These are phyloP conservation scores for Exophiala alcalophila DNA, from an alignment of 2,329 filamentous ascomycete species.

Conservation along the genomic window DNA sequence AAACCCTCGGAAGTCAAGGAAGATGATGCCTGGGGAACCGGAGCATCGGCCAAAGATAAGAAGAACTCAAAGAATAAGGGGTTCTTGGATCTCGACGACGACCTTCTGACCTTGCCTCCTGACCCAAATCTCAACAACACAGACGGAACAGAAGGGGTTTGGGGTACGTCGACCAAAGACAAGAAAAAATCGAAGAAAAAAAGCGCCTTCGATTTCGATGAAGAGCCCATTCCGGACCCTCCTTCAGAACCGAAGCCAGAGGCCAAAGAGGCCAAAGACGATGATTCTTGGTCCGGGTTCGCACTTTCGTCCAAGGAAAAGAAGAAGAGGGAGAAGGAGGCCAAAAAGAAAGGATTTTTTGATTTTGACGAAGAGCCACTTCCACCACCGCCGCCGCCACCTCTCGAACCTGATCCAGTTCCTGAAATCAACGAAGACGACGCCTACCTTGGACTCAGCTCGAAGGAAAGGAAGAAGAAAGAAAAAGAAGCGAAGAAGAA, in stretches of 20 bases:
- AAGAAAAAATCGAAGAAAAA: constrained; percentile 27
- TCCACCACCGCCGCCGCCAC: constrained; percentile 30
- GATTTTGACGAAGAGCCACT: constrained; percentile 47
- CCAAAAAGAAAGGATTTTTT: constrained; percentile 47
- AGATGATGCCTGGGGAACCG: constrained; percentile 34
- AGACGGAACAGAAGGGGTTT: constrained; percentile 32
- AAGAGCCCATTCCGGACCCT: constrained; percentile 15
- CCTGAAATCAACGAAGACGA: constrained; percentile 43
- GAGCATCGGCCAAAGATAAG: constrained; percentile 39
- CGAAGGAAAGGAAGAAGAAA: constrained; percentile 49
- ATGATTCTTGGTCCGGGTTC: constrained; percentile 2
- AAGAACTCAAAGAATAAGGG: constrained; percentile 38
- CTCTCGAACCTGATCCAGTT: constrained; percentile 38
- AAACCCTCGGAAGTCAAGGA: constrained; percentile 34
- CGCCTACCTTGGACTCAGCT: constrained; percentile 34
- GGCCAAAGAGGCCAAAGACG: constrained; percentile 31
- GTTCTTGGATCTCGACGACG: constrained; percentile 16
- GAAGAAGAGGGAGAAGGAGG: constrained; percentile 13
- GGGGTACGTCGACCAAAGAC: constrained; percentile 31
- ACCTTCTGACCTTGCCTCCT: constrained; percentile 8
- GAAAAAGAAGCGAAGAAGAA: constrained; percentile 45
- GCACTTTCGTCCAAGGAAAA: neutral
- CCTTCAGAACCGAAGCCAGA: constrained; percentile 22
- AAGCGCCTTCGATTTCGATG: constrained; percentile 32
- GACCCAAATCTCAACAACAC: constrained; percentile 33